These are phyloP conservation scores for Quercus tomentella DNA, from an alignment of 331 rosid genomes.

Conservation along the genomic window DNA sequence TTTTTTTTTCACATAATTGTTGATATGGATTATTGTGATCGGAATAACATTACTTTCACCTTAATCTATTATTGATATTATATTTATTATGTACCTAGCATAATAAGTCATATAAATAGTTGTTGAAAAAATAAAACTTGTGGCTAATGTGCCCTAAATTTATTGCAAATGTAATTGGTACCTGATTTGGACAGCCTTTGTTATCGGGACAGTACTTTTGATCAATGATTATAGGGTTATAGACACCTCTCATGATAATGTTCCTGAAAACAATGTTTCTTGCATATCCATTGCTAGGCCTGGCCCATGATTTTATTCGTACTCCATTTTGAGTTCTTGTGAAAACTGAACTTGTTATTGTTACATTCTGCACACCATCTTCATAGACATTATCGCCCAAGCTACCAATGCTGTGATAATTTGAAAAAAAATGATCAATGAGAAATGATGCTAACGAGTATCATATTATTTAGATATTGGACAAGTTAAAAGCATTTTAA, in stretches of 20 bases:
- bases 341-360: slow-evolving; percentile 30
- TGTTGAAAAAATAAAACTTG: no score
- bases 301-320: slow-evolving; percentile 42
- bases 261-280: slow-evolving; percentile 26
- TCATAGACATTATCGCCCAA: slow-evolving; percentile 25
- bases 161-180: not conserved
- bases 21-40: no score
- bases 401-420: slow-evolving; percentile 43
- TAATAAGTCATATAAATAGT: no score
- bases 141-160: no score
- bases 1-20: no score
- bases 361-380: slow-evolving; percentile 42
- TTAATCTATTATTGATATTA: no score
- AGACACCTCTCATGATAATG: slow-evolving; percentile 43
- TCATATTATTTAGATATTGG: no score
- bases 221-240: slow-evolving; percentile 51
- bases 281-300: slow-evolving; percentile 47
- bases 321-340: slow-evolving; percentile 41
- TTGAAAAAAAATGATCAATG: no score
- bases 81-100: no score
- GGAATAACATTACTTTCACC: no score
- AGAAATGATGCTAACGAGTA: no score
- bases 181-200: slow-evolving; percentile 30
- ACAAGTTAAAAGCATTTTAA: no score
- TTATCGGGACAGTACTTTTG: slow-evolving; percentile 46